A percentile compares a stretch with the other conserved stretches of the same genome.
Conservation (phyloP, 1,139 yeast genomes). For the Candida pseudoviswanathii region DNA sequence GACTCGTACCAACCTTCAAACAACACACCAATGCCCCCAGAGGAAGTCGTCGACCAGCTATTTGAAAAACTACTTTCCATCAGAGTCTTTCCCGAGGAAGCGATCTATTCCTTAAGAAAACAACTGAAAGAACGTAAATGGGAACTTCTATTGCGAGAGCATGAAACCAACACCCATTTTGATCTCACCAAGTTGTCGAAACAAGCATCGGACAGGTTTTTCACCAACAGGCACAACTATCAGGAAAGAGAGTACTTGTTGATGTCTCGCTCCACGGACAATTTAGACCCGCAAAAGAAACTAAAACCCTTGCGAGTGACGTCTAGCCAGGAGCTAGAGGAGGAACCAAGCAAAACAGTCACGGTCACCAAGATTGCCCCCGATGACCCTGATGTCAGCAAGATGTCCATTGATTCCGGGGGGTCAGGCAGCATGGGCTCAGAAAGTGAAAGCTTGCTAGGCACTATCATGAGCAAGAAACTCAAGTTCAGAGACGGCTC, state of each 20-base stretch:
- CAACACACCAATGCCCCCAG: conserved; percentile 36
- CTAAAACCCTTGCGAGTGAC: not conserved
- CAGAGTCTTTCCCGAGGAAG: conserved; percentile 40
- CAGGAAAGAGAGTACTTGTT: conserved; percentile 4
- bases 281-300: not conserved
- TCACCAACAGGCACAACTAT: conserved; percentile 8
- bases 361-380: conserved; percentile 10
- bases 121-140: conserved; percentile 44
- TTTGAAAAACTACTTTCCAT: conserved; percentile 42
- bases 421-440: conserved; percentile 8
- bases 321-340: not conserved
- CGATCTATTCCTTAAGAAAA: conserved; percentile 31
- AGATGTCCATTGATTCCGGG: conserved; percentile 12
- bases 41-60: conserved; percentile 38
- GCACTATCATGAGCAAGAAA: conserved; percentile 17
- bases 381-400: conserved; percentile 7
- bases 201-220: conserved; percentile 10
- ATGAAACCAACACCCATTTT: conserved; percentile 40
- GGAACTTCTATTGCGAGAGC: conserved; percentile 48
- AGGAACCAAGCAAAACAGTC: conserved; percentile 5
- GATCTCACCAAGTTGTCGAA: conserved; percentile 28
- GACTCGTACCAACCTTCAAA: conserved; percentile 39
- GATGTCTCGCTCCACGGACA: not conserved
- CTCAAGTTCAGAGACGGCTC: conserved; percentile 37
- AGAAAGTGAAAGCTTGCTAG: conserved; percentile 6